Evolutionary conservation across 495 filamentous ascomycete genomes (phyloP).

Genomic region (Bathelium albidoporum): DNA sequence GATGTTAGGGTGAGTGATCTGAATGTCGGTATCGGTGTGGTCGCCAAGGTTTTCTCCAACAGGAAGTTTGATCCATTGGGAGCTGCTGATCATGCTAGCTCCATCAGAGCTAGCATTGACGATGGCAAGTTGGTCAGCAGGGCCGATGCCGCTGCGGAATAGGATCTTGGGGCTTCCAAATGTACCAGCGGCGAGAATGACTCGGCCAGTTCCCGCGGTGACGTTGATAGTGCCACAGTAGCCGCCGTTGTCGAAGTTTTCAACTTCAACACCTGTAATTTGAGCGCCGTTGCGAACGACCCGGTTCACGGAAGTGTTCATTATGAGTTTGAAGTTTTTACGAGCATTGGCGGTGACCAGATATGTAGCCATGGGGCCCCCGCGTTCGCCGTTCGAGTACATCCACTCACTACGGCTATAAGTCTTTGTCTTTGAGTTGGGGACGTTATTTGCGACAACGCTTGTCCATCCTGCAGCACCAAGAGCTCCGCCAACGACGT

Average conservation of each 20-base stretch:
- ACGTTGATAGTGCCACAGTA: constrained; percentile 49
- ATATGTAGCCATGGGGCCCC: constrained; percentile 66
- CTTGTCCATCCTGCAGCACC: constrained; percentile 48
- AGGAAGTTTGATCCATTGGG: constrained; percentile 61
- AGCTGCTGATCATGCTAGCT: constrained; percentile 39
- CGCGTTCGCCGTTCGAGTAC: constrained; percentile 54
- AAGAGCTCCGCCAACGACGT: constrained; percentile 49
- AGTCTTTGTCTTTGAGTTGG: constrained; percentile 55
- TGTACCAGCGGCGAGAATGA: constrained; percentile 59
- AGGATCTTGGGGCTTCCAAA: constrained; percentile 68
- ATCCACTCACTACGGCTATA: constrained; percentile 61
- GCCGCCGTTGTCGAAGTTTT: constrained; percentile 45
- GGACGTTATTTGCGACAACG: constrained; percentile 49
- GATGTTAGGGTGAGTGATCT: constrained; percentile 51
- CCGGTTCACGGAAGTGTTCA: constrained; percentile 54
- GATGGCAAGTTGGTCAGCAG: constrained; percentile 27
- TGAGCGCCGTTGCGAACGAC: constrained; percentile 51
- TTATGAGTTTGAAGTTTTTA: constrained; percentile 57
- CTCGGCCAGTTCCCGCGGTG: constrained; percentile 49
- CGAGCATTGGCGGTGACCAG: constrained; percentile 50
- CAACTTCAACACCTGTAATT: constrained; percentile 58
- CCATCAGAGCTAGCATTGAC: constrained; percentile 26
- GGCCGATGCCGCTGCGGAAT: constrained; percentile 30
- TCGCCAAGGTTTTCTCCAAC: constrained; percentile 67
- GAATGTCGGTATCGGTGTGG: constrained; percentile 61